A percentile compares a stretch with the other conserved stretches of the same genome.
phyloP scores from a whole-genome alignment of 164 flowering plant species.

The Annona cherimola region DNA sequence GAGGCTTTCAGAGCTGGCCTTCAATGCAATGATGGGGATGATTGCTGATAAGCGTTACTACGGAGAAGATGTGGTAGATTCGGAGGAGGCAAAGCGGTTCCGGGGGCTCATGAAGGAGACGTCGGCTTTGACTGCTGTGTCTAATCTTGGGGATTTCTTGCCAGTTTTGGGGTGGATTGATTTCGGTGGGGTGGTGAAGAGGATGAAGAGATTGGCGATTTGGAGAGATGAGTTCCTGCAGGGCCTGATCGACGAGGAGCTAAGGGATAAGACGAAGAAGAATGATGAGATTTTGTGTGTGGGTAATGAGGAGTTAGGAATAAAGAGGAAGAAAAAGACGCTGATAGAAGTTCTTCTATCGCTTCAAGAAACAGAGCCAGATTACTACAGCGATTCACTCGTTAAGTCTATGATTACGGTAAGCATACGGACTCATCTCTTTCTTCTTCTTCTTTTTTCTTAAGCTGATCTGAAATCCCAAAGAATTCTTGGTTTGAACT shows the following conservation, averaged over 20 bases:
- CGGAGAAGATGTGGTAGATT: conserved; percentile 13
- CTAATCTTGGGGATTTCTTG: conserved; percentile 22
- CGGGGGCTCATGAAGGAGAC: conserved; percentile 7
- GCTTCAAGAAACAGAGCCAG: conserved; percentile 31
- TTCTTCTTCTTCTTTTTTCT: conserved; percentile 9
- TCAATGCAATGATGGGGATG: conserved; percentile 39
- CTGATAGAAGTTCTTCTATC: conserved; percentile 21
- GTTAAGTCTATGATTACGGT: conserved; percentile 24
- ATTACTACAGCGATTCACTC: conserved; percentile 26
- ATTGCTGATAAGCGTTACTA: conserved; percentile 35
- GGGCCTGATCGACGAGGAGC: conserved; percentile 15
- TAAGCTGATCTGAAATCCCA: conserved; percentile 9
- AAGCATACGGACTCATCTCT: conserved; percentile 11
- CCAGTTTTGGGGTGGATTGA: conserved; percentile 24
- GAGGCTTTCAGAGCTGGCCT: conserved; percentile 21
- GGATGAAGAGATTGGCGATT: conserved; percentile 1
- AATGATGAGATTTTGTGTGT: neutral
- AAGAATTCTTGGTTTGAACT: conserved; percentile 3
- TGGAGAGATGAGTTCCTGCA: conserved; percentile 24
- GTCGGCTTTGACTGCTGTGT: conserved; percentile 1
- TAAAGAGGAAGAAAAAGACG: neutral
- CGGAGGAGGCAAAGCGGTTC: conserved; percentile 9
- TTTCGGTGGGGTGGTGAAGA: conserved; percentile 23
- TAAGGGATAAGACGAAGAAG: neutral
- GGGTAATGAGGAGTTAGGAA: neutral